Conservation (phyloP, 2,329 filamentous ascomycete genomes). For the Diaporthe batatas region DNA sequence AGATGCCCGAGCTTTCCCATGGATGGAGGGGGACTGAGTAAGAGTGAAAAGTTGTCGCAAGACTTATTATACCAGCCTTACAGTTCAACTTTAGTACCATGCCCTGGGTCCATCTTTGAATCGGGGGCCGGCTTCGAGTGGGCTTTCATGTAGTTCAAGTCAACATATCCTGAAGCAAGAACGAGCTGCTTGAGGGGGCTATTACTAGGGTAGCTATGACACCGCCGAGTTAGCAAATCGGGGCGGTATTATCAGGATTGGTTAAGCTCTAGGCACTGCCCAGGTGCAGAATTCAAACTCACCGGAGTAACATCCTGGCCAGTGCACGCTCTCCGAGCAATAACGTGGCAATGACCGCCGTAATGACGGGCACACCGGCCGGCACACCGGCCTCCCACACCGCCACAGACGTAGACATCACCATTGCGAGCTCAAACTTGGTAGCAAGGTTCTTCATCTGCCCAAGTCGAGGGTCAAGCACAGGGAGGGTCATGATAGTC, state of each 20-base stretch:
- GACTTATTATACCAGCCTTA: not conserved
- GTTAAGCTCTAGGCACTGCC: not conserved
- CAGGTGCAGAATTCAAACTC: not conserved
- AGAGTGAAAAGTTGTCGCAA: too few relatives aligned
- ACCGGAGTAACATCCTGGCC: conserved; percentile 15
- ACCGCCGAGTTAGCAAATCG: not conserved
- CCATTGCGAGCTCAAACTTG: not conserved
- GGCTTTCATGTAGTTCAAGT: conserved; percentile 25
- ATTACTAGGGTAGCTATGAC: conserved; percentile 13
- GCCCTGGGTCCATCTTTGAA: not conserved
- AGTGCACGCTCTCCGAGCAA: conserved; percentile 17
- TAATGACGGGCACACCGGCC: conserved; percentile 4
- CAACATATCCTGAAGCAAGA: conserved; percentile 29
- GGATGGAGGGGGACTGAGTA: not conserved
- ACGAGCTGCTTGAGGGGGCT: conserved; percentile 21
- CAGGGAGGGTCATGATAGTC: not conserved
- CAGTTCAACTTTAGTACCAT: conserved; percentile 6
- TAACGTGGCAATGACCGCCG: not conserved
- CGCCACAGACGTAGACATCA: not conserved
- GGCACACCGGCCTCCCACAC: conserved; percentile 37
- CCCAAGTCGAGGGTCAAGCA: conserved; percentile 16
- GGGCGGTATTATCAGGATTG: not conserved
- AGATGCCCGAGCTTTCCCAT: not conserved
- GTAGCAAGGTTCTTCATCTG: not conserved
- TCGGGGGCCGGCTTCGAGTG: not conserved